Evolutionary conservation across 2,329 filamentous ascomycete genomes (phyloP), one percentile per base, ranked within the genome.

Genomic region (Aspergillus transmontanensis): DNA sequence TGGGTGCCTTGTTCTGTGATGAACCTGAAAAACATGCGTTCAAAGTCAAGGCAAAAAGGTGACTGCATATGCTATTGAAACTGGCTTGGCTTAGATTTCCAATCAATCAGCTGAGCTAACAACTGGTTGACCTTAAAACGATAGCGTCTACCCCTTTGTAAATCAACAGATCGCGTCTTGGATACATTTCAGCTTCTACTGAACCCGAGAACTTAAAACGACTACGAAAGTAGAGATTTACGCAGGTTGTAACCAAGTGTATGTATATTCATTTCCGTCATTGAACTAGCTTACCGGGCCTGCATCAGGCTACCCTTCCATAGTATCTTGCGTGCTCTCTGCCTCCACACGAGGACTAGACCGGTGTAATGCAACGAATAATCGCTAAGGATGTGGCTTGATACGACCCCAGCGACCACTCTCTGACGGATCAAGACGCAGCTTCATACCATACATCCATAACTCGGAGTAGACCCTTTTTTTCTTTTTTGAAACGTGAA

Each of bases 1-100:
- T 79, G 16, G 67, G 69, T 54, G 70, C 72, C 50, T 67, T 80
- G 50, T 79, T 78, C 60, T 67, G 69, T 26, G 45, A 57, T 57
- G 60, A 64, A 50, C 36, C 57, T 21, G 28, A 32, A 19, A 30
- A n/a, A 32, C 14, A 12, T 32, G 19, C 6, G 21, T 51, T 23
- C n/a, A n/a, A 21, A 30, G 56, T 19, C 30, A 46, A n/a, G 54
- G 23, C 32, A 19, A 56, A 48, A 30, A 32, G 10, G 43, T 39
- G 30, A 51, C 41, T 10, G 21, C 7, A 43, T 30, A 39, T 14
- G 12, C 4, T 19, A 23, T 39, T 48, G n/a, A 5, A 26, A 32
- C 14, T n/a, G 28, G 16, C 19, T 32, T 51, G 28, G 2, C 10
- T 32, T 34, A 4, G n/a, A 26, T 12, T 26, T 48, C 9, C 12